Conservation (phyloP, 2,329 filamentous ascomycete genomes). For the Colletotrichum magnum region DNA sequence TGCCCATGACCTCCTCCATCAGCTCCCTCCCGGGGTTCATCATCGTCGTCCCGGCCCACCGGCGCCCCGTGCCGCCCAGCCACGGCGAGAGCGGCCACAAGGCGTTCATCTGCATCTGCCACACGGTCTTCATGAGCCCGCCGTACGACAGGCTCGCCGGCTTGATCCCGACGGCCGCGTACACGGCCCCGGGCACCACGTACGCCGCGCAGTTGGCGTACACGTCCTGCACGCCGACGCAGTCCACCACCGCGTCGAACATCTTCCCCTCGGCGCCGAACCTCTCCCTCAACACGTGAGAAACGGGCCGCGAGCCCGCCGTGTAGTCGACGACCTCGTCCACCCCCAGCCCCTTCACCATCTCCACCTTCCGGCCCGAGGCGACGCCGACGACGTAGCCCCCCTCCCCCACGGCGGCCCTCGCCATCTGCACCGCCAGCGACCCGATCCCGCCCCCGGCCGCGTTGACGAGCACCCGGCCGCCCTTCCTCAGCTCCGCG, state of each 20-base stretch:
- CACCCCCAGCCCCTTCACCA: constrained; percentile 63
- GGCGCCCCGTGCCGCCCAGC: constrained; percentile 56
- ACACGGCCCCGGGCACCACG: constrained; percentile 54
- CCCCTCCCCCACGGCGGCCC: constrained; percentile 52
- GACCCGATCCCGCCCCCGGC: constrained; percentile 66
- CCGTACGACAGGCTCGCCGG: constrained; percentile 50
- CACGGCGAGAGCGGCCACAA: constrained; percentile 52
- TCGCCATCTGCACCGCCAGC: constrained; percentile 60
- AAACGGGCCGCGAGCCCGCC: not conserved
- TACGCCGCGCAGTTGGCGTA: constrained; percentile 57
- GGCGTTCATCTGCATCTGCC: constrained; percentile 55
- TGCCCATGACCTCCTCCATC: constrained; percentile 50
- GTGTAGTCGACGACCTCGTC: constrained; percentile 56
- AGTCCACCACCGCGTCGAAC: constrained; percentile 64
- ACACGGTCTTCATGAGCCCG: constrained; percentile 48
- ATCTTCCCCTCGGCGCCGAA: constrained; percentile 36
- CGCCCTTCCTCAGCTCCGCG: constrained; percentile 54
- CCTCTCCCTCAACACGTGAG: constrained; percentile 4
- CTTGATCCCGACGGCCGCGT: constrained; percentile 58
- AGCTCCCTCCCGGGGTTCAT: constrained; percentile 51
- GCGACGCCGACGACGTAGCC: constrained; percentile 64
- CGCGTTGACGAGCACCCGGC: constrained; percentile 63
- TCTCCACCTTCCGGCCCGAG: constrained; percentile 59
- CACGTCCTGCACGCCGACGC: constrained; percentile 62
- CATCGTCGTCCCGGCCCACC: constrained; percentile 51